A percentile compares a stretch with the other conserved stretches of the same genome.
Conservation (phyloP, 352 stramenopile species). For the Pythium insidiosum region DNA sequence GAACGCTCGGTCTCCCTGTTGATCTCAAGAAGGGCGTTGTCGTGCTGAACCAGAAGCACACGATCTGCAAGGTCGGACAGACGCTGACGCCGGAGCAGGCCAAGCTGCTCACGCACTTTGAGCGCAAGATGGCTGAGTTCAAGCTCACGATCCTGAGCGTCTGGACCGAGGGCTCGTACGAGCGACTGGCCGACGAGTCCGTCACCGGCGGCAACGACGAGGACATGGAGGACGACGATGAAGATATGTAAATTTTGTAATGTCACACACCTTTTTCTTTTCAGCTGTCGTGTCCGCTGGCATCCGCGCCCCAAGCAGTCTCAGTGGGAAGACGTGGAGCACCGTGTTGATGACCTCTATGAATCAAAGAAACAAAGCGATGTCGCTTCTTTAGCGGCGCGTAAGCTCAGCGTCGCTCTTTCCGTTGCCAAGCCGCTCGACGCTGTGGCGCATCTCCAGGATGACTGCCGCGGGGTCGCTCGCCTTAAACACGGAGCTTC, state of each 20-base stretch:
- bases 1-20: conserved; percentile 92
- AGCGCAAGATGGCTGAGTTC: conserved; percentile 85
- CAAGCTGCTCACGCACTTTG: conserved; percentile 92
- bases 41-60: conserved; percentile 88
- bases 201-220: conserved; percentile 24
- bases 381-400: conserved; percentile 21
- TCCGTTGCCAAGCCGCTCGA: conserved; percentile 75
- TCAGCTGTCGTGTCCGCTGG: not conserved
- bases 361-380: too few species aligned
- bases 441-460: conserved; percentile 70
- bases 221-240: conserved; percentile 49
- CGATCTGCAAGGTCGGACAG: conserved; percentile 93
- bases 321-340: too few species aligned
- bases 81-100: conserved; percentile 93
- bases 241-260: conserved; percentile 28
- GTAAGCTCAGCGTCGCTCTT: conserved; percentile 57
- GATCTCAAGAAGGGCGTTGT: conserved; percentile 96
- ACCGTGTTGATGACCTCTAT: too few species aligned
- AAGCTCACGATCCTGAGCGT: conserved; percentile 72
- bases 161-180: conserved; percentile 72
- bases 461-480: conserved; percentile 64
- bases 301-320: too few species aligned
- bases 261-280: not conserved
- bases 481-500: conserved; percentile 91
- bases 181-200: conserved; percentile 46